phyloP scores from a whole-genome alignment of 1,284 basidiomycete species.

The Taiwanofungus camphoratus region DNA sequence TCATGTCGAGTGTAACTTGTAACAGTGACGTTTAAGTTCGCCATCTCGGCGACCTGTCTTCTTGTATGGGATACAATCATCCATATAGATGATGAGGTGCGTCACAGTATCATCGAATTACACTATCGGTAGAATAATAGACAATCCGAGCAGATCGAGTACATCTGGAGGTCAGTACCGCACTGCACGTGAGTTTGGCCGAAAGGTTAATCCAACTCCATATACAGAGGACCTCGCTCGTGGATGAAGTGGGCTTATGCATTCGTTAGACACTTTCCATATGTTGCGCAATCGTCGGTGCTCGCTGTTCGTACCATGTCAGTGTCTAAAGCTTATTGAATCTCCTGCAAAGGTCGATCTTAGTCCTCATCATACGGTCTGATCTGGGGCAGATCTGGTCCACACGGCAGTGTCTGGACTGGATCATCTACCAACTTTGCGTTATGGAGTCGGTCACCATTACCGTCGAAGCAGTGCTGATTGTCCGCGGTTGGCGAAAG shows the following conservation, averaged over 20 bases:
- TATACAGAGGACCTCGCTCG: slow-evolving; percentile 7
- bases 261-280: slow-evolving; percentile 12
- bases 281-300: slow-evolving; percentile 12
- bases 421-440: slow-evolving; percentile 12
- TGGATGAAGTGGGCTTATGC: slow-evolving; percentile 12
- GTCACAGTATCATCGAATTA: neutral
- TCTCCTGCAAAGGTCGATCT: slow-evolving; percentile 1
- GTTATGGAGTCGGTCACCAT: slow-evolving; percentile 10
- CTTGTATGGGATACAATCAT: slow-evolving; percentile 11
- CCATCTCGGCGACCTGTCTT: slow-evolving; percentile 11
- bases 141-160: no score
- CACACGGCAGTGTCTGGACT: slow-evolving; percentile 5
- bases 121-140: no score
- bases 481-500: slow-evolving; percentile 12
- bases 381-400: slow-evolving; percentile 3
- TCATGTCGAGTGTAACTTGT: no score
- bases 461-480: slow-evolving; percentile 13
- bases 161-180: slow-evolving; percentile 14
- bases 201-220: neutral
- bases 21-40: slow-evolving; percentile 11
- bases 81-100: slow-evolving; percentile 10
- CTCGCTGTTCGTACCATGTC: no score
- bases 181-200: neutral
- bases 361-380: slow-evolving; percentile 2
- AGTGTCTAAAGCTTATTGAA: no score